Percentiles rank a stretch among this genome's conserved stretches.
Evolutionary conservation across 2,329 filamentous ascomycete species (phyloP).

Genomic region (Mycosphaerella sp.): DNA sequence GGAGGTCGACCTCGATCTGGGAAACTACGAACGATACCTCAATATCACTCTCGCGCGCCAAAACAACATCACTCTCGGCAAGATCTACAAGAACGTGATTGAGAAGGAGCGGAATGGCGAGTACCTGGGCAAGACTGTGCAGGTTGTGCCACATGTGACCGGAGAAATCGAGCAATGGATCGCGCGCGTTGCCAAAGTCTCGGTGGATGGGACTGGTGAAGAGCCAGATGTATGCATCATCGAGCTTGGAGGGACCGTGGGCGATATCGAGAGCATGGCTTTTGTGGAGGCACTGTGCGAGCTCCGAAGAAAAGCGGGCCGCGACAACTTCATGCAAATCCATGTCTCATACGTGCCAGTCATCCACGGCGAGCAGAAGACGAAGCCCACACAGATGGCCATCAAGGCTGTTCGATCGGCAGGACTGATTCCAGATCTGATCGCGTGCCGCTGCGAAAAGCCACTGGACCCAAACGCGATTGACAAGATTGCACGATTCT

Average conservation of each 20-base stretch:
- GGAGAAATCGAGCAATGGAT: conserved; percentile 92
- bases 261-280: conserved; percentile 80
- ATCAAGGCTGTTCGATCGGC: conserved; percentile 78
- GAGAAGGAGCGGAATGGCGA: conserved; percentile 64
- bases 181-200: conserved; percentile 73
- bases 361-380: conserved; percentile 76
- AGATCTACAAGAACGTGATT: conserved; percentile 88
- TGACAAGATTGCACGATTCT: conserved; percentile 82
- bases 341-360: conserved; percentile 84
- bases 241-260: conserved; percentile 62
- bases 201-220: conserved; percentile 76
- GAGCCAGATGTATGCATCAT: conserved; percentile 90
- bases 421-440: conserved; percentile 59
- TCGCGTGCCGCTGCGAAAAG: conserved; percentile 84
- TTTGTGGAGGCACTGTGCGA: conserved; percentile 85
- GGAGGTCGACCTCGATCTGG: conserved; percentile 68
- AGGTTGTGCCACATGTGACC: conserved; percentile 89
- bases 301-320: conserved; percentile 64
- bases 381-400: conserved; percentile 90
- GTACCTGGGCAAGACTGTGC: conserved; percentile 84
- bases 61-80: conserved; percentile 96
- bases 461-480: conserved; percentile 68
- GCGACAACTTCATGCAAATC: conserved; percentile 79
- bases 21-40: conserved; percentile 76
- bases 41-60: conserved; percentile 74